Evolutionary conservation across 2,329 filamentous ascomycete genomes (phyloP).

Genomic region (Colletotrichum aenigma): DNA sequence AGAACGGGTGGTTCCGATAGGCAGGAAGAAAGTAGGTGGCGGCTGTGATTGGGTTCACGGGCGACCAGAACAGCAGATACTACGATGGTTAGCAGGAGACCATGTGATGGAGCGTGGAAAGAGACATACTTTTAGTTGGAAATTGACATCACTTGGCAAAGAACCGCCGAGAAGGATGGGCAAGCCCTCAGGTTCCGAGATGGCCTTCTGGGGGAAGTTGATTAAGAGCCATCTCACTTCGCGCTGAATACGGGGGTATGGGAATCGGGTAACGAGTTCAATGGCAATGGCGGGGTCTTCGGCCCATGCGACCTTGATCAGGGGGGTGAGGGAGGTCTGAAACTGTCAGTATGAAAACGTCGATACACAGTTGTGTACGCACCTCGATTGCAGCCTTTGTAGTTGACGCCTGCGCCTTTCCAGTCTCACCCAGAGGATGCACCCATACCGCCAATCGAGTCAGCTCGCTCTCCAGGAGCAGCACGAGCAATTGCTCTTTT

Average conservation of each 20-base stretch:
- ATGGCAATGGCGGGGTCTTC: conserved; percentile 88
- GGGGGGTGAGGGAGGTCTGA: conserved; percentile 60
- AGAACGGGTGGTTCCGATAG: conserved; percentile 88
- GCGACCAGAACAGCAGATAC: conserved; percentile 92
- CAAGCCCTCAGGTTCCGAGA: conserved; percentile 81
- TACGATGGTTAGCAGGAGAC: conserved; percentile 40
- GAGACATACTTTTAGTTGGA: conserved; percentile 76
- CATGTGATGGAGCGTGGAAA: background rate
- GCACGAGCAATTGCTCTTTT: conserved; percentile 83
- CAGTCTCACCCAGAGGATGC: conserved; percentile 68
- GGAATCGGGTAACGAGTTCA: conserved; percentile 80
- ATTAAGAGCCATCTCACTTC: conserved; percentile 83
- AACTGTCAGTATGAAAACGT: background rate
- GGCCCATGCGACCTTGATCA: conserved; percentile 84
- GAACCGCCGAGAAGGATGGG: conserved; percentile 79
- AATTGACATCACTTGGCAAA: conserved; percentile 78
- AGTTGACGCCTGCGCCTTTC: conserved; percentile 34
- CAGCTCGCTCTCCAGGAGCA: conserved; percentile 85
- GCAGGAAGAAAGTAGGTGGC: conserved; percentile 91
- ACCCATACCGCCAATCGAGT: conserved; percentile 88
- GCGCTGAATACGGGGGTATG: conserved; percentile 71
- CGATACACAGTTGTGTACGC: conserved; percentile 16
- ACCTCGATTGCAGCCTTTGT: conserved; percentile 37
- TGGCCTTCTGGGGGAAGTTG: conserved; percentile 81
- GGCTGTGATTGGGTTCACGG: conserved; percentile 90